phyloP scores from a whole-genome alignment of 2,329 filamentous ascomycete species.

The Chalaropsis ovoidea region DNA sequence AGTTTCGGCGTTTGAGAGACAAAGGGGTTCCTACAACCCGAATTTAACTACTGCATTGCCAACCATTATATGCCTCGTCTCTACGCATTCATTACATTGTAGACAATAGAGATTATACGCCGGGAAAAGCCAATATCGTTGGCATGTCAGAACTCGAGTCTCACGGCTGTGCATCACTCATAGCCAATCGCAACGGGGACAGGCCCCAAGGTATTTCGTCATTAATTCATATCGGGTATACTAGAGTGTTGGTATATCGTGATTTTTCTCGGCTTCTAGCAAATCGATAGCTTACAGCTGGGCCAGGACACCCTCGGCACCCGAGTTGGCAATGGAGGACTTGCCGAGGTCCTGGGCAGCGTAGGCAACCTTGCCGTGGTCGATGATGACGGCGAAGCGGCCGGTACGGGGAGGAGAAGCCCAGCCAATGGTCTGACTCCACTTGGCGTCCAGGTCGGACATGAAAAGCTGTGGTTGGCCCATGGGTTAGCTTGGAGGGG shows the following conservation, averaged over 20 bases:
- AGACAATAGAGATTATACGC: neutral
- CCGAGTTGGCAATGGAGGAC: slow-evolving; percentile 40
- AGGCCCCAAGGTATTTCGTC: slow-evolving; percentile 13
- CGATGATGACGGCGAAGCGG: slow-evolving; percentile 70
- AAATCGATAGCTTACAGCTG: slow-evolving; percentile 37
- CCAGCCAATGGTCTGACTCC: slow-evolving; percentile 73
- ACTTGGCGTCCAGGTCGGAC: slow-evolving; percentile 56
- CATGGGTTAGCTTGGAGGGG: slow-evolving; percentile 9
- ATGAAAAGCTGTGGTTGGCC: slow-evolving; percentile 54
- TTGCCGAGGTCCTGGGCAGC: slow-evolving; percentile 58
- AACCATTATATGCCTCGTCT: neutral
- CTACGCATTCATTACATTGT: neutral
- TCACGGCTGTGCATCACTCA: neutral
- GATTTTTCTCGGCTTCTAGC: neutral
- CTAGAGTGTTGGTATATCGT: slow-evolving; percentile 3
- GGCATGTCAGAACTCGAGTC: too few relatives aligned
- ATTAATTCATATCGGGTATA: slow-evolving; percentile 14
- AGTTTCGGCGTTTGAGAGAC: neutral
- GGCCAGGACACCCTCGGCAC: slow-evolving; percentile 45
- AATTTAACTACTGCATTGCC: neutral
- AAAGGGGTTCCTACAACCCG: neutral
- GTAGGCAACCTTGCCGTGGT: slow-evolving; percentile 74
- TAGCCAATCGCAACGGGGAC: neutral
- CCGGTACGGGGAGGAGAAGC: slow-evolving; percentile 61
- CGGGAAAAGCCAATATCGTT: neutral